Evolutionary conservation across 2,329 filamentous ascomycete species (phyloP).

Genomic region (Rutstroemia sp.): DNA sequence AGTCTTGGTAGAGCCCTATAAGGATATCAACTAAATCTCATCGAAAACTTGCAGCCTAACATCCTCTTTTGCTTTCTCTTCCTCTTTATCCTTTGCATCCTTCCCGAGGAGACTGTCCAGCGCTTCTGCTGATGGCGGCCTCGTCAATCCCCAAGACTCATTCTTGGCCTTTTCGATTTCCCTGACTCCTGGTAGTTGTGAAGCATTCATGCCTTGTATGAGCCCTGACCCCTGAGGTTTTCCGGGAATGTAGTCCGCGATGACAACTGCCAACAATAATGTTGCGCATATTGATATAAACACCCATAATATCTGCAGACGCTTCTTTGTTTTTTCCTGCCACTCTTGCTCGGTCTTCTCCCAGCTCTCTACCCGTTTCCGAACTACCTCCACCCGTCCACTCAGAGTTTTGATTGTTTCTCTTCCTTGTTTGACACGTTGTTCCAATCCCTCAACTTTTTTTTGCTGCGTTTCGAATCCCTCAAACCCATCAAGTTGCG

Average conservation of each 20-base stretch:
- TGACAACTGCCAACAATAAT: slow-evolving; percentile 39
- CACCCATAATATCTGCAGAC: slow-evolving; percentile 57
- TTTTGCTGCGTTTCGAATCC: slow-evolving; percentile 58
- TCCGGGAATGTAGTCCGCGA: slow-evolving; percentile 25
- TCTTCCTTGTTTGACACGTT: slow-evolving; percentile 52
- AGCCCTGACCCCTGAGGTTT: slow-evolving; percentile 4
- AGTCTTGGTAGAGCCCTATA: neutral
- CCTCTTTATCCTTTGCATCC: slow-evolving; percentile 7
- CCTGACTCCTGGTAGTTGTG: slow-evolving; percentile 12
- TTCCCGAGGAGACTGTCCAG: slow-evolving; percentile 9
- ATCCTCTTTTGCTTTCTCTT: slow-evolving; percentile 20
- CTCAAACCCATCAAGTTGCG: slow-evolving; percentile 46
- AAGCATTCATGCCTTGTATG: slow-evolving; percentile 15
- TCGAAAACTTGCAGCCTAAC: slow-evolving; percentile 27
- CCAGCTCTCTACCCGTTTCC: slow-evolving; percentile 57
- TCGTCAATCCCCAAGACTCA: slow-evolving; percentile 13
- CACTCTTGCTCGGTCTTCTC: slow-evolving; percentile 59
- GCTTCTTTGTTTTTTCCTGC: slow-evolving; percentile 58
- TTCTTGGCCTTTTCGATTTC: slow-evolving; percentile 18
- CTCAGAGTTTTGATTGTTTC: slow-evolving; percentile 52
- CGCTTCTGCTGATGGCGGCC: slow-evolving; percentile 9
- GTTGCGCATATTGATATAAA: slow-evolving; percentile 40
- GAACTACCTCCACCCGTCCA: slow-evolving; percentile 55
- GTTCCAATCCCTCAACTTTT: slow-evolving; percentile 54
- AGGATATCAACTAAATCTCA: slow-evolving; percentile 22